Base-by-base conservation (phyloP, 345 rosid species). In the Iberis pinnata region DNA sequence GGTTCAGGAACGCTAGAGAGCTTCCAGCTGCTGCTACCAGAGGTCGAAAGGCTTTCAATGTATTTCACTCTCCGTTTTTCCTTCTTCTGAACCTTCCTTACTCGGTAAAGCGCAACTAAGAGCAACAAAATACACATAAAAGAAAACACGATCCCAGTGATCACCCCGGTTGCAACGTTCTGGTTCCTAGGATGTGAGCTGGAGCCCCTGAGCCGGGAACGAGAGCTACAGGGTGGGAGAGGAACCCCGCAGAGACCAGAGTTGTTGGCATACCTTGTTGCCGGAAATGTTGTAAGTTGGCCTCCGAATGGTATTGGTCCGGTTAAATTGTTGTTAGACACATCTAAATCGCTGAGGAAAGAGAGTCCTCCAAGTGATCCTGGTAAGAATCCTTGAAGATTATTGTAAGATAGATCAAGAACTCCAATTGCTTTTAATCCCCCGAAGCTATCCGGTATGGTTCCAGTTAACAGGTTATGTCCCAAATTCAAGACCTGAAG, bases 171-270 rank as follows among this genome's bases (percentile, higher is more conserved):
- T 45, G 70, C 81, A 27, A 77, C 35, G 18, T 82, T 58, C 66
- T 75, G 82, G 61, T 66, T 82, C 63, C 64, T 84, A 29, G 20
- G 49, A 11, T 54, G 62, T 11, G 40, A 18, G 8, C 33, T 54
- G 22, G 60, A 47, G 14, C 54, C 49, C 9, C 44, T 26, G 0
- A 68, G 54, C 24, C 49, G 64, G 47, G 64, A 58, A 33, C 78
- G 72, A 5, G 84, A 72, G 56, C 69, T 74, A 68, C 98, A 90
- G 8, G 81, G 80, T 9, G 63, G 61, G 73, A 90, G 65, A 18
- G 98, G 98, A 27, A 84, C 67, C 15, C 98, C 98, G 18, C 98
- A 90, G 31, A 90, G 92, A 8, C 89, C 98, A 7, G 95, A 80
- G 75, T 90, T 90, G 70, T 90, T 90, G 36, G 79, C 96, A 20